These are phyloP conservation scores for Agaricus blazei DNA, from an alignment of 768 basidiomycete genomes.

Conservation along the genomic window DNA sequence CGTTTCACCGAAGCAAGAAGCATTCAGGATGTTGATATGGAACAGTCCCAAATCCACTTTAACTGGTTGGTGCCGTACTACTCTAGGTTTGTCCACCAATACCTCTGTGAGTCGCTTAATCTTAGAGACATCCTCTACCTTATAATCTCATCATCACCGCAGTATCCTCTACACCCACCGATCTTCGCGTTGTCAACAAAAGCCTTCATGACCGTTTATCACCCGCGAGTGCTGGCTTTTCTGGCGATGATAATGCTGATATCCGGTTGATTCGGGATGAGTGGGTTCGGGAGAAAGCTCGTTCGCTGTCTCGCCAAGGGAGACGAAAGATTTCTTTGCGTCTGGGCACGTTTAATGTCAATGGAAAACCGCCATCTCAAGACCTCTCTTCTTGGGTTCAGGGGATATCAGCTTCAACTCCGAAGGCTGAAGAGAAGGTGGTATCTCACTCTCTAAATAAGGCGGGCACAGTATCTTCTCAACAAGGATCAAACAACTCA, in stretches of 20 bases:
- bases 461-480: constrained; percentile 31
- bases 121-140: neutral
- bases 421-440: neutral
- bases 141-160: neutral
- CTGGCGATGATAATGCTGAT: constrained; percentile 58
- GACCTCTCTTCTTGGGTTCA: constrained; percentile 67
- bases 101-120: constrained; percentile 21
- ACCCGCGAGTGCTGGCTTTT: constrained; percentile 52
- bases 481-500: constrained; percentile 22
- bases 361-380: constrained; percentile 69
- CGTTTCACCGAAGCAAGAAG: constrained; percentile 16
- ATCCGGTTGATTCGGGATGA: constrained; percentile 54
- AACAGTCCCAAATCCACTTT: constrained; percentile 30
- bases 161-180: constrained; percentile 44
- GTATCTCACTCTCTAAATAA: constrained; percentile 27
- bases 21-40: constrained; percentile 19
- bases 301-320: constrained; percentile 28
- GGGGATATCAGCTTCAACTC: constrained; percentile 13
- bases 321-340: constrained; percentile 40
- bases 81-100: constrained; percentile 21
- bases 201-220: constrained; percentile 56
- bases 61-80: constrained; percentile 44
- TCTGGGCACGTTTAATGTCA: constrained; percentile 82
- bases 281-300: constrained; percentile 51
- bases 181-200: constrained; percentile 46